phyloP scores from a whole-genome alignment of 352 stramenopile genomes.

The Pythium grandisporangium region DNA sequence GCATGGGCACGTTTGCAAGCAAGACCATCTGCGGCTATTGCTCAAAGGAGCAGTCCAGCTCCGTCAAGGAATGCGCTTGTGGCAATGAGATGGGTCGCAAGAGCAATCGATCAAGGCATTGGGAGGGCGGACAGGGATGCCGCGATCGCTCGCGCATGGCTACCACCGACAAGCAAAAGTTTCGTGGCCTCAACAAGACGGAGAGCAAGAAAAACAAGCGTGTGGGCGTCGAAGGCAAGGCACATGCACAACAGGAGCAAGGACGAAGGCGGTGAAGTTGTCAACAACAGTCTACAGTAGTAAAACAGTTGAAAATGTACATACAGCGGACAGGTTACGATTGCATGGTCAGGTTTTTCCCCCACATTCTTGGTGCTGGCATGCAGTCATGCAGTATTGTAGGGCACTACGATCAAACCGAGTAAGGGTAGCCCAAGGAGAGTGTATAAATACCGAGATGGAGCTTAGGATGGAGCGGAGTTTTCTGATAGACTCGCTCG shows the following conservation, averaged over 20 bases:
- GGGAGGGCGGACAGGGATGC: constrained; percentile 72
- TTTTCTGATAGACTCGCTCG: too few relatives aligned
- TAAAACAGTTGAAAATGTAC: too few relatives aligned
- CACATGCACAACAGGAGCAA: not conserved
- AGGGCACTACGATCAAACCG: not conserved
- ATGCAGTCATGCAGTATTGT: too few relatives aligned
- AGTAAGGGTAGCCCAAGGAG: not conserved
- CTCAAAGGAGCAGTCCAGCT: constrained; percentile 72
- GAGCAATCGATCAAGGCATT: constrained; percentile 38
- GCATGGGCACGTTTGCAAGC: constrained; percentile 67
- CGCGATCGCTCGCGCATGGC: constrained; percentile 57
- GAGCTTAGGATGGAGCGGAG: not conserved
- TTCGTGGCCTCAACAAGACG: constrained; percentile 65
- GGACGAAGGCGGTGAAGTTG: too few relatives aligned
- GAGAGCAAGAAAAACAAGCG: constrained; percentile 74
- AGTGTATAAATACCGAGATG: not conserved
- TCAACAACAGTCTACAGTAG: too few relatives aligned
- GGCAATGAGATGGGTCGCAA: constrained; percentile 58
- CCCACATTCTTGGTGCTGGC: too few relatives aligned
- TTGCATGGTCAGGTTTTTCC: too few relatives aligned
- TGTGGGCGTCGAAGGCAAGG: constrained; percentile 33
- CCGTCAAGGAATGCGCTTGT: constrained; percentile 65
- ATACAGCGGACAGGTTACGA: too few relatives aligned
- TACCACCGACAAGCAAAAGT: constrained; percentile 62
- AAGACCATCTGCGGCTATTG: constrained; percentile 80